phyloP scores from a whole-genome alignment of 805 yeast species.

The Cephaloascus fragrans region DNA sequence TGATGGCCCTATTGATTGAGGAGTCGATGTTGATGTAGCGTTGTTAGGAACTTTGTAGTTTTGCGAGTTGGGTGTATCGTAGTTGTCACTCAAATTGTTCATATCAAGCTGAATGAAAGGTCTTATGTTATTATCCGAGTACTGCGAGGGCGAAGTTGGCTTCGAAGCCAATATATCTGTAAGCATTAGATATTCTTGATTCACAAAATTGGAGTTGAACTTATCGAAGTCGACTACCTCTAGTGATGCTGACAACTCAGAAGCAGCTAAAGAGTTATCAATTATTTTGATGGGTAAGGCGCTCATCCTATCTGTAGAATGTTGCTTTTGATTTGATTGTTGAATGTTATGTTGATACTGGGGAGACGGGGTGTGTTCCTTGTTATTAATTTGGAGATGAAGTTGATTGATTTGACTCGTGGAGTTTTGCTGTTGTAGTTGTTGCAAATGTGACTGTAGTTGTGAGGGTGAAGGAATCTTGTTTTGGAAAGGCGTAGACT shows the following conservation, averaged over 20 bases:
- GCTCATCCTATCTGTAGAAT: conserved; percentile 3
- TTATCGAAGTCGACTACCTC: background rate
- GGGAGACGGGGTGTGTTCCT: conserved; percentile 1
- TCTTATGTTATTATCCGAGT: conserved; percentile 18
- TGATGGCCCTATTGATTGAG: conserved; percentile 7
- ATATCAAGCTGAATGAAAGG: conserved; percentile 12
- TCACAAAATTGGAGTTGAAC: conserved; percentile 35
- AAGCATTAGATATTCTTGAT: conserved; percentile 41
- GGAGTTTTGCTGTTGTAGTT: background rate
- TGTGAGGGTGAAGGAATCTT: background rate
- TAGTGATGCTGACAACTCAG: too few species aligned
- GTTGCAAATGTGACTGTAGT: background rate
- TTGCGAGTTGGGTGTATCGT: conserved; percentile 4
- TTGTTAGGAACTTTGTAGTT: background rate
- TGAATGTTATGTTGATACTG: conserved; percentile 2
- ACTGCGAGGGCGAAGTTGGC: conserved; percentile 27
- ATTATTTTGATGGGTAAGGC: background rate
- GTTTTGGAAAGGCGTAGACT: too few species aligned
- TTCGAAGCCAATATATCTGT: conserved; percentile 36
- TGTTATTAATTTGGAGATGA: background rate
- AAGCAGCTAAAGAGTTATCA: too few species aligned
- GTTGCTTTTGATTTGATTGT: conserved; percentile 2
- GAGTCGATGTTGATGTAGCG: background rate
- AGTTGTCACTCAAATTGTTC: conserved; percentile 2
- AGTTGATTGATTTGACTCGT: conserved; percentile 1